phyloP scores from a whole-genome alignment of 2,329 filamentous ascomycete species.

The Botrytis sinoallii region DNA sequence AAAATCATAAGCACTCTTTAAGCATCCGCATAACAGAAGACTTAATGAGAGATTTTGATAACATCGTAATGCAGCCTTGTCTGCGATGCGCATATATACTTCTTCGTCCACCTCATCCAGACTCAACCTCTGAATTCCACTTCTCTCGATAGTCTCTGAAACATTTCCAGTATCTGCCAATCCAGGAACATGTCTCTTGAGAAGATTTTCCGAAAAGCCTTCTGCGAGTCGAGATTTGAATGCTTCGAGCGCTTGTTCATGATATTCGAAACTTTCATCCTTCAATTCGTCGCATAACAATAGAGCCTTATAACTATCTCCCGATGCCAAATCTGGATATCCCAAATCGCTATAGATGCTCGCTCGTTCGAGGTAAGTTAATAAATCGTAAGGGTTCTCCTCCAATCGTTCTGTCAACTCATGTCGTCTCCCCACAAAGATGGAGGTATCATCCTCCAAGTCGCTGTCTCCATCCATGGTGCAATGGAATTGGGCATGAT shows the following conservation, averaged over 20 bases:
- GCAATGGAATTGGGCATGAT: conserved; percentile 20
- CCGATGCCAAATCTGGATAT: conserved; percentile 85
- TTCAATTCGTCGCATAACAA: conserved; percentile 77
- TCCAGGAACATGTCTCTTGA: conserved; percentile 34
- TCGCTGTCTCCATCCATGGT: conserved; percentile 26
- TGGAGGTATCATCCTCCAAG: conserved; percentile 28
- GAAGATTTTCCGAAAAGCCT: conserved; percentile 42
- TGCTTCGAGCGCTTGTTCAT: conserved; percentile 59
- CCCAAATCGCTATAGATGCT: conserved; percentile 68
- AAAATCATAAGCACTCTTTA: conserved; percentile 65
- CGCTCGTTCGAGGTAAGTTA: conserved; percentile 68
- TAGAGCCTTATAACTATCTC: conserved; percentile 88
- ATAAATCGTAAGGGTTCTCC: conserved; percentile 56
- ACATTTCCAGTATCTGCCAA: conserved; percentile 25
- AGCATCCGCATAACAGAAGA: conserved; percentile 62
- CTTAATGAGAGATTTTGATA: conserved; percentile 58
- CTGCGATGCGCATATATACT: conserved; percentile 44
- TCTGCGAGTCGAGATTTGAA: conserved; percentile 25
- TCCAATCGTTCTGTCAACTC: conserved; percentile 54
- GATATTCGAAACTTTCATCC: conserved; percentile 79
- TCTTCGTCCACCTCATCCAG: conserved; percentile 39
- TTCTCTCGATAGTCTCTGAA: conserved; percentile 17
- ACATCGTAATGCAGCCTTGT: conserved; percentile 52
- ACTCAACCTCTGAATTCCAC: conserved; percentile 26
- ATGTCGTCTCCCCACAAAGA: conserved; percentile 52